These are phyloP conservation scores for Pulveroboletus ravenelii DNA, from an alignment of 768 basidiomycete genomes.

Conservation along the genomic window DNA sequence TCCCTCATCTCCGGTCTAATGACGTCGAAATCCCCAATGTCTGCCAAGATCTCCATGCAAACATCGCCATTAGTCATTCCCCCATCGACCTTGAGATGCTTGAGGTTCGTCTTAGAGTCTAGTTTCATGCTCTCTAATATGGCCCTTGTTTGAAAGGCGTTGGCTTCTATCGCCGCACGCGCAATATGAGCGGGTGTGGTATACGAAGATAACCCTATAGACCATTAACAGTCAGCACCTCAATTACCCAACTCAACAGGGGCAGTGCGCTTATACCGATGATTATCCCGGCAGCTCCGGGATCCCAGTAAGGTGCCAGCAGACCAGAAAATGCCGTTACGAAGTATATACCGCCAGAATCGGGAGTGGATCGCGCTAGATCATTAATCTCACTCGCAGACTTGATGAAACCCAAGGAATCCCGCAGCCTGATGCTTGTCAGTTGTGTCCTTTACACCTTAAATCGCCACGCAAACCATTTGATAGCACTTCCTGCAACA, in stretches of 20 bases:
- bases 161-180: constrained; percentile 93
- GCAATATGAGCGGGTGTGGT: constrained; percentile 92
- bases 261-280: constrained; percentile 50
- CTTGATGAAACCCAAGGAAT: constrained; percentile 80
- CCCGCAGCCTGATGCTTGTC: constrained; percentile 59
- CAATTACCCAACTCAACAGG: background rate
- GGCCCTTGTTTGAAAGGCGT: constrained; percentile 92
- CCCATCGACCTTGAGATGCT: constrained; percentile 93
- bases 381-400: constrained; percentile 80
- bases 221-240: background rate
- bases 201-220: constrained; percentile 70
- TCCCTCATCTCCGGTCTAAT: constrained; percentile 95
- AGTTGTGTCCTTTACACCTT: background rate
- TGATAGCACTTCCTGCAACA: constrained; percentile 92
- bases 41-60: constrained; percentile 81
- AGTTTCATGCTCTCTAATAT: constrained; percentile 94
- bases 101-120: constrained; percentile 76
- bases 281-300: constrained; percentile 79
- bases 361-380: constrained; percentile 69
- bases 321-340: constrained; percentile 96
- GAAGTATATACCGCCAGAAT: constrained; percentile 90
- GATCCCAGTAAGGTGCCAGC: constrained; percentile 97
- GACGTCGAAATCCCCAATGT: constrained; percentile 89
- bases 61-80: constrained; percentile 95
- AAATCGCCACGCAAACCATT: constrained; percentile 51